Percentiles rank a stretch among this genome's conserved stretches.
phyloP scores from a whole-genome alignment of 177 flowering plant species.

The Vitis hybrid region DNA sequence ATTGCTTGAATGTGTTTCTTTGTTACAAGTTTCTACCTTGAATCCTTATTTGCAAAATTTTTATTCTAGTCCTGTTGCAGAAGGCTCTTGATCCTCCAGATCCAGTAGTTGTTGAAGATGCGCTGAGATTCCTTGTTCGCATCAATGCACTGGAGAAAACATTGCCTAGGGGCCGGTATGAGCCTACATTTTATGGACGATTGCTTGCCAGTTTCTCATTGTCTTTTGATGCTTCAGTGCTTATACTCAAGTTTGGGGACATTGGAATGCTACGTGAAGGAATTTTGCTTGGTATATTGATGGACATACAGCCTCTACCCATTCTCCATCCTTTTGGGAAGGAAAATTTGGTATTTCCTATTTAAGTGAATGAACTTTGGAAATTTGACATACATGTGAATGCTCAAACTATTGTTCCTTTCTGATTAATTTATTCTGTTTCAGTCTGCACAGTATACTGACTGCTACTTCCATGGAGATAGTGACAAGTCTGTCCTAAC shows the following conservation, averaged over 20 bases:
- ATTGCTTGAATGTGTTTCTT: neutral
- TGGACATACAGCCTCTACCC: constrained; percentile 87
- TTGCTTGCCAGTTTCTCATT: constrained; percentile 74
- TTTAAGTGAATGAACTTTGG: neutral
- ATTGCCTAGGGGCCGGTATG: constrained; percentile 69
- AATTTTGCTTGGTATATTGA: constrained; percentile 79
- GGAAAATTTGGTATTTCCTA: constrained; percentile 53
- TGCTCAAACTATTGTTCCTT: constrained; percentile 1
- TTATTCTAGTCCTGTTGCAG: constrained; percentile 65
- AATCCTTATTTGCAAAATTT: constrained; percentile 22
- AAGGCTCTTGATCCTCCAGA: constrained; percentile 90
- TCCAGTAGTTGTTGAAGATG: constrained; percentile 78
- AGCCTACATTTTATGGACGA: constrained; percentile 86
- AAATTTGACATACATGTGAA: neutral
- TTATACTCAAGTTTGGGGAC: constrained; percentile 77
- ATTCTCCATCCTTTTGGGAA: constrained; percentile 85
- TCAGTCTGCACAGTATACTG: constrained; percentile 59
- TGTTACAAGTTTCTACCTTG: neutral
- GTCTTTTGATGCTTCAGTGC: constrained; percentile 90
- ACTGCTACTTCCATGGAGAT: constrained; percentile 50
- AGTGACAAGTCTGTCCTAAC: constrained; percentile 21
- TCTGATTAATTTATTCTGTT: constrained; percentile 7
- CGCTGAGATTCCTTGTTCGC: constrained; percentile 65
- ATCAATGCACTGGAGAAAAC: constrained; percentile 58
- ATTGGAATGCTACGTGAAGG: constrained; percentile 86